phyloP scores from a whole-genome alignment of 768 basidiomycete genomes.

The Rhodotorula paludigena region DNA sequence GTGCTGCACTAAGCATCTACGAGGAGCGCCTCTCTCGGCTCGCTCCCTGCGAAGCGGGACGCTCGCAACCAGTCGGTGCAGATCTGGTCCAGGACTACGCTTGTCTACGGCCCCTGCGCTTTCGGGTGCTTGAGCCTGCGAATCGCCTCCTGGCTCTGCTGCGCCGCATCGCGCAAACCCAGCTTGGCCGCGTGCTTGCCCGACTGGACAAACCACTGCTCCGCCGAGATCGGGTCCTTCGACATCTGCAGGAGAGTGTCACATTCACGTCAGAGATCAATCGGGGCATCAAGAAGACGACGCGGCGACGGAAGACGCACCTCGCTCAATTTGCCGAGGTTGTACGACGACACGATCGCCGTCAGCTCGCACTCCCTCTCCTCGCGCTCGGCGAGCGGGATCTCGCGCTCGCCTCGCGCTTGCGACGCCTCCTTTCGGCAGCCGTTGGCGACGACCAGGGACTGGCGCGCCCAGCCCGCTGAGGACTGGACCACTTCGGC shows the following conservation, averaged over 20 bases:
- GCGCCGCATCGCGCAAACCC: slow-evolving; percentile 18
- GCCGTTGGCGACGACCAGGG: slow-evolving; percentile 19
- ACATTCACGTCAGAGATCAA: no score
- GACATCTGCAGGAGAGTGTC: slow-evolving; percentile 12
- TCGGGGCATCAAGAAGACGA: no score
- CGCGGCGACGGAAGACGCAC: slow-evolving; percentile 7
- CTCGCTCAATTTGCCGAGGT: slow-evolving; percentile 37
- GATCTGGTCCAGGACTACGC: no score
- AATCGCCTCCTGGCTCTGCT: slow-evolving; percentile 15
- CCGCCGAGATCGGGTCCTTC: slow-evolving; percentile 19
- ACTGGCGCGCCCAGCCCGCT: slow-evolving; percentile 29
- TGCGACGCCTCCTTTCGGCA: slow-evolving; percentile 24
- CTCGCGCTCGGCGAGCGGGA: slow-evolving; percentile 29
- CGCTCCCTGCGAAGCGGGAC: no score
- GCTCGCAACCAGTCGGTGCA: no score
- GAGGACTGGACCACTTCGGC: slow-evolving; percentile 14
- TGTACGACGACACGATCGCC: slow-evolving; percentile 31
- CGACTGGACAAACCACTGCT: slow-evolving; percentile 26
- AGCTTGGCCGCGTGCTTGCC: slow-evolving; percentile 15
- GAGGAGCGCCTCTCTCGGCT: no score
- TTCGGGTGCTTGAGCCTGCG: slow-evolving; percentile 17
- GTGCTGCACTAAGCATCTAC: no score
- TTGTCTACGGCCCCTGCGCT: not conserved
- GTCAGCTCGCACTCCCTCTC: slow-evolving; percentile 37
- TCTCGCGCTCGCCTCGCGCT: not conserved